Evolutionary conservation across 1,139 yeast species (phyloP).

Genomic region (Lodderomyces jiufengensis): DNA sequence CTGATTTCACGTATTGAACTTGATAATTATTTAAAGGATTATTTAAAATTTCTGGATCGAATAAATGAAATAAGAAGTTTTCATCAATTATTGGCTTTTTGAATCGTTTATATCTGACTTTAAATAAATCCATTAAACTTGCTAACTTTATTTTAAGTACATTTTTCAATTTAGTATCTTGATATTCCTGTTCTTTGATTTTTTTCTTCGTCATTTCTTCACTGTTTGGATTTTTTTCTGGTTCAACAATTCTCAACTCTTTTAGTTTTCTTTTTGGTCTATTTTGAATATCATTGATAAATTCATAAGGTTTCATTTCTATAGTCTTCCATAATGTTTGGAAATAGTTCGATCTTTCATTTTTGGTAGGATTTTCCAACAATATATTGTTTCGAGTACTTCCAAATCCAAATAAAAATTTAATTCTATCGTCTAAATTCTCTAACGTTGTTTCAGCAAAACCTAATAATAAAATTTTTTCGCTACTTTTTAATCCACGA

Average conservation of each 20-base stretch:
- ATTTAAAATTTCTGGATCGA: slow-evolving; percentile 51
- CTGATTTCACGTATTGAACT: slow-evolving; percentile 51
- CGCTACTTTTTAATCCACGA: slow-evolving; percentile 66
- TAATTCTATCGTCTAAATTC: slow-evolving; percentile 35
- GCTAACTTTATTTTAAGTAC: slow-evolving; percentile 80
- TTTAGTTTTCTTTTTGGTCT: slow-evolving; percentile 50
- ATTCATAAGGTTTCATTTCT: slow-evolving; percentile 63
- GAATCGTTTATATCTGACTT: slow-evolving; percentile 81
- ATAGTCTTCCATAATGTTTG: slow-evolving; percentile 52
- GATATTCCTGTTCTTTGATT: slow-evolving; percentile 54
- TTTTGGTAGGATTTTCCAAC: slow-evolving; percentile 39
- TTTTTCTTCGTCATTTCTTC: slow-evolving; percentile 26
- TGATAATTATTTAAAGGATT: slow-evolving; percentile 41
- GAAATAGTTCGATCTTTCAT: slow-evolving; percentile 52
- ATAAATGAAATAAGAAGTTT: slow-evolving; percentile 63
- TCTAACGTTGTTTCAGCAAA: slow-evolving; percentile 52
- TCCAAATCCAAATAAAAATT: slow-evolving; percentile 50
- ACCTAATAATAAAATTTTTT: slow-evolving; percentile 74
- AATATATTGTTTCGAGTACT: slow-evolving; percentile 44
- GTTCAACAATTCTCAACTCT: slow-evolving; percentile 26
- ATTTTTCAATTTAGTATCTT: slow-evolving; percentile 81
- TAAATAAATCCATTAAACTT: slow-evolving; percentile 85
- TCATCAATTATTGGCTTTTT: slow-evolving; percentile 89
- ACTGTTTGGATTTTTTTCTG: slow-evolving; percentile 10
- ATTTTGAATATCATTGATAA: slow-evolving; percentile 47